A percentile compares a stretch with the other conserved stretches of the same genome.
phyloP scores from a whole-genome alignment of 352 stramenopile species.

The Blastocystis sp. region DNA sequence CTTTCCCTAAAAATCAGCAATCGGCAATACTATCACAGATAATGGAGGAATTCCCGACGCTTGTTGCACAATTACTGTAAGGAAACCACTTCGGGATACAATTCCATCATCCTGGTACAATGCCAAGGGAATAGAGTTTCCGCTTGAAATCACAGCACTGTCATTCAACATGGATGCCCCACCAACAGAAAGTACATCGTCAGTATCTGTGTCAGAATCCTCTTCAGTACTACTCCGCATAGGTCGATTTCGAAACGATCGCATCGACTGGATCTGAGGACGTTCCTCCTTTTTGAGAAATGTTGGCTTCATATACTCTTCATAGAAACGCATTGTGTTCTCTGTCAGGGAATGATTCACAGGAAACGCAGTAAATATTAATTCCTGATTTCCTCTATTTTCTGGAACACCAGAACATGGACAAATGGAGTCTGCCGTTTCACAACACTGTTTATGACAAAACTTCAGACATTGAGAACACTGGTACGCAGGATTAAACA shows the following conservation, averaged over 20 bases:
- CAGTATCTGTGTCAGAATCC: not conserved
- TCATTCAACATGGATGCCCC: not conserved
- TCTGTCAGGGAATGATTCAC: not conserved
- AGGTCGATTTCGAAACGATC: not conserved
- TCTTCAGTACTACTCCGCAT: not conserved
- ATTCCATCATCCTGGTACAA: not conserved
- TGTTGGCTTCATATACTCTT: not conserved
- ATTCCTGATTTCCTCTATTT: not conserved
- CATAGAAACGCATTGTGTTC: not conserved
- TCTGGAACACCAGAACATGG: slow-evolving; percentile 9
- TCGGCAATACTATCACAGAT: not conserved
- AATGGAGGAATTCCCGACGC: not conserved
- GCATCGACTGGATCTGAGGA: not conserved
- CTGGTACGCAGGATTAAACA: slow-evolving; percentile 26
- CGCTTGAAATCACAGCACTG: not conserved
- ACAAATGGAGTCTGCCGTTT: slow-evolving; percentile 3
- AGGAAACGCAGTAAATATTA: not conserved
- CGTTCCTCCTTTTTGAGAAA: slow-evolving; percentile 5
- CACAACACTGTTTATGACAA: slow-evolving; percentile 34
- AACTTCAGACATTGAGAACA: slow-evolving; percentile 33
- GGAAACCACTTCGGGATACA: not conserved
- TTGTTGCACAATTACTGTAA: slow-evolving; percentile 26
- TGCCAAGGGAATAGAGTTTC: not conserved
- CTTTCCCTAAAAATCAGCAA: not conserved
- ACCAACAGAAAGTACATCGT: not conserved